Evolutionary conservation across 2,329 filamentous ascomycete genomes (phyloP).

Genomic region (Colletotrichum theobromicola): DNA sequence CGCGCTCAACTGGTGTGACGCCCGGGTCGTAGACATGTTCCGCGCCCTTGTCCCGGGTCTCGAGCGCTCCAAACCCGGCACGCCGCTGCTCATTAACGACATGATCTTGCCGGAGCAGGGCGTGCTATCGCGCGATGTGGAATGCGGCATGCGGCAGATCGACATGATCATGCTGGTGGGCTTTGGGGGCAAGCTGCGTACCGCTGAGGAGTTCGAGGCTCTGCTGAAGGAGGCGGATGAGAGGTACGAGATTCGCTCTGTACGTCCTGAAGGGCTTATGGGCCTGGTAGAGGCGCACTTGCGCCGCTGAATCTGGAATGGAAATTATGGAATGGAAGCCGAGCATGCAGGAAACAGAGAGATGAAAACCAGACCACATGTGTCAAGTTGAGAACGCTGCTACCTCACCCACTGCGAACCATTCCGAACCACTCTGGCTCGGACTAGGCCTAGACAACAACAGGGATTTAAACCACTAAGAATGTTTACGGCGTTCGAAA

Average conservation of each 20-base stretch:
- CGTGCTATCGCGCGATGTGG: not conserved
- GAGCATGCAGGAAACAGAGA: not conserved
- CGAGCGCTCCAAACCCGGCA: conserved; percentile 22
- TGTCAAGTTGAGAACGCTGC: not conserved
- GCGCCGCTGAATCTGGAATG: not conserved
- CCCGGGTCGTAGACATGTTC: conserved; percentile 28
- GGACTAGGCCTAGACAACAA: not conserved
- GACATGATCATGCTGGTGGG: conserved; percentile 30
- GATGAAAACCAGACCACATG: not conserved
- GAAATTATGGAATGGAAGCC: not conserved
- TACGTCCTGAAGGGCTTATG: not conserved
- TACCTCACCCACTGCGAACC: not conserved
- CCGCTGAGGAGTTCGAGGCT: conserved; percentile 21
- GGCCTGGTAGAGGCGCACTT: not conserved
- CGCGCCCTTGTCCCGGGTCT: conserved; percentile 27
- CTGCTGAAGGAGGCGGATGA: not conserved
- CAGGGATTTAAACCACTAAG: not conserved
- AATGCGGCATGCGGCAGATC: conserved; percentile 25
- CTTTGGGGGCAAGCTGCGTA: conserved; percentile 29
- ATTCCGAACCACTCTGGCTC: not conserved
- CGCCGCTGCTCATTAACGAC: conserved; percentile 28
- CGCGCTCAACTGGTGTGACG: conserved; percentile 28
- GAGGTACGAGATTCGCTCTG: not conserved
- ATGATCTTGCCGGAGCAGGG: conserved; percentile 23
- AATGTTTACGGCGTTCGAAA: not conserved